Base-by-base conservation (phyloP, 116 monocot species). In the Zostera marina region DNA sequence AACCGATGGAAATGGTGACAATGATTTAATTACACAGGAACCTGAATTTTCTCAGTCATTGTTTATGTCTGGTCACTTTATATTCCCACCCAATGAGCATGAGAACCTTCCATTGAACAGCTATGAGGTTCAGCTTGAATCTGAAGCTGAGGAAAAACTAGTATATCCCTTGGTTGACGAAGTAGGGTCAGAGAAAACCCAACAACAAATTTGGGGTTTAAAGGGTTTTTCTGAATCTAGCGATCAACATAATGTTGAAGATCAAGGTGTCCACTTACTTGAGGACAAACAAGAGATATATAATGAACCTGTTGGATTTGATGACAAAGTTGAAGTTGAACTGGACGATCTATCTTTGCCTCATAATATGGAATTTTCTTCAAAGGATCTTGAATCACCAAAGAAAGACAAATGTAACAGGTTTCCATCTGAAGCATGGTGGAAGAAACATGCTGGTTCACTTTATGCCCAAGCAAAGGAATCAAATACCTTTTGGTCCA, bases 21-120 rank as follows among this genome's bases (percentile, higher is more conserved):
- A 32, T 5, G 32, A 32, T 2, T 32, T 32, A 32, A 32, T 32
- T 32, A 57, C 44, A 53, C 61, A 71, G 59, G 66, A 72, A 19
- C 63, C 42, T 16, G 75, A 70, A 38, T 54, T 48, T 48, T 66
- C 76, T 53, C 67, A 42, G 22, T 66, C 84, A 46, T 60, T 93
- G 74, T 82, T 88, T 42, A 75, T 88, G 85, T 94, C 94, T 22
- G 68, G 65, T 15, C 88, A 88, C 59, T 84, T 88, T 70, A 62
- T 74, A 11, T 77, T 82, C 22, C 73, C 84, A 54, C 75, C 70
- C 17, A 68, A 53, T 47, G 72, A 84, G 23, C 75, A 71, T 60
- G 82, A 88, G 48, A 81, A 76, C 53, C 68, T 79, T 38, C 75
- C 73, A 3, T 26, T 64, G 23, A 70, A 77, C 4, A 25, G 9